Conservation (phyloP, 2,329 filamentous ascomycete species). For the Hirsutella minnesotensis region DNA sequence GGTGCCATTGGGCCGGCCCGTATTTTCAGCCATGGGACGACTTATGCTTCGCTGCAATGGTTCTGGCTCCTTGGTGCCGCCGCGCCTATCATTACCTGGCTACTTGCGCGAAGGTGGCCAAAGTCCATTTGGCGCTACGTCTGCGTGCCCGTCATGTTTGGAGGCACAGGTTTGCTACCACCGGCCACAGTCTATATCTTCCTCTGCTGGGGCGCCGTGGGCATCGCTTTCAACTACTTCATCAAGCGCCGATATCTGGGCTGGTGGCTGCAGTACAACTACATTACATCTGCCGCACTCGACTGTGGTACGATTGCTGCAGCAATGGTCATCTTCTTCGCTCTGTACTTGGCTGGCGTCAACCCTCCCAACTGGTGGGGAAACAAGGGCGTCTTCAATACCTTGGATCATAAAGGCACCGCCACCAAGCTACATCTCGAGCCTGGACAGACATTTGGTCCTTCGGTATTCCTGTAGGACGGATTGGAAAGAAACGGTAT, state of each 20-base stretch:
- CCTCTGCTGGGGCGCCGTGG: conserved; percentile 57
- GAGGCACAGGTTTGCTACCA: conserved; percentile 50
- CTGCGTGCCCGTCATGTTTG: conserved; percentile 57
- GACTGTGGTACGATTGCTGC: conserved; percentile 56
- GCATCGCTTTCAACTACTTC: conserved; percentile 56
- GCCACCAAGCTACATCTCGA: conserved; percentile 30
- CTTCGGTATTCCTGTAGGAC: conserved; percentile 15
- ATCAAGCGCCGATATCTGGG: conserved; percentile 53
- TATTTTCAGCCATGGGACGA: conserved; percentile 51
- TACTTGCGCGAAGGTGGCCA: conserved; percentile 49
- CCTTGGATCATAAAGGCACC: conserved; percentile 30
- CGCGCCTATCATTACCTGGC: conserved; percentile 51
- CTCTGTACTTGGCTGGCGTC: conserved; percentile 47
- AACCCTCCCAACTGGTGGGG: conserved; percentile 51
- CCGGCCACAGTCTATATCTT: conserved; percentile 63
- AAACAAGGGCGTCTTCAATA: conserved; percentile 35
- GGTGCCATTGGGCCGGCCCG: conserved; percentile 59
- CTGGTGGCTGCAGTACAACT: conserved; percentile 74
- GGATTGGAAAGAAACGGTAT: not conserved
- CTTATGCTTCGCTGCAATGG: conserved; percentile 54
- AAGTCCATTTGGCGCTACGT: conserved; percentile 52
- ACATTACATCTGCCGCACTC: conserved; percentile 59
- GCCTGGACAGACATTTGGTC: conserved; percentile 38
- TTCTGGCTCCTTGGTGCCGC: conserved; percentile 59
- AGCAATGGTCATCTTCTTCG: conserved; percentile 59